Conservation (phyloP, 345 rosid species). For the Draba incana region DNA sequence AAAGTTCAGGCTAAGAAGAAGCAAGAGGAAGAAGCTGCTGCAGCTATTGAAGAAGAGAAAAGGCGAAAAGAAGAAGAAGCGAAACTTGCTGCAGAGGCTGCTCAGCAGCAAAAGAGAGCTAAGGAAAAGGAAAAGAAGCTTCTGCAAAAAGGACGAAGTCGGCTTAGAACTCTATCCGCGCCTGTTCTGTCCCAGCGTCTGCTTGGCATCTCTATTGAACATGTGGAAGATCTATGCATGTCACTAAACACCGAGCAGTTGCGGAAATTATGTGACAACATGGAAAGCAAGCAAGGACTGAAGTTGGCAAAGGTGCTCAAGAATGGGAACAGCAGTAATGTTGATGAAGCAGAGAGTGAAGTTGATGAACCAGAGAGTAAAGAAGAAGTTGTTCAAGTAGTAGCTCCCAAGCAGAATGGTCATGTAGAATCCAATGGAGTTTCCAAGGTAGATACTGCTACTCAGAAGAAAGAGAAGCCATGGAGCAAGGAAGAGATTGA, state of each 20-base stretch:
- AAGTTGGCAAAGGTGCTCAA: constrained; percentile 63
- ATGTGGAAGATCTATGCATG: constrained; percentile 82
- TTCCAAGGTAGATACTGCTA: constrained; percentile 25
- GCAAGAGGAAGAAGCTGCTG: constrained; percentile 89
- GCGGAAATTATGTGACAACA: constrained; percentile 63
- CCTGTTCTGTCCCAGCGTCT: constrained; percentile 57
- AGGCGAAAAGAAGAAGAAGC: constrained; percentile 77
- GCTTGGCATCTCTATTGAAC: constrained; percentile 57
- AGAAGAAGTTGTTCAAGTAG: constrained; percentile 24
- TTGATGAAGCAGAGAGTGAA: constrained; percentile 2
- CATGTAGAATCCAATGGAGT: constrained; percentile 55
- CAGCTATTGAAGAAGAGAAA: constrained; percentile 79
- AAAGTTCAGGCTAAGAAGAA: constrained; percentile 73
- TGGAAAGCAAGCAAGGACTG: constrained; percentile 61
- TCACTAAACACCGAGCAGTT: constrained; percentile 67
- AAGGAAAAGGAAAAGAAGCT: constrained; percentile 97
- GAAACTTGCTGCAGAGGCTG: constrained; percentile 77
- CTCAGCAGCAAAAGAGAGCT: constrained; percentile 66
- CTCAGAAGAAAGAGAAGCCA: constrained; percentile 66
- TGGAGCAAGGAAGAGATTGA: constrained; percentile 89
- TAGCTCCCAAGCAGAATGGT: constrained; percentile 56
- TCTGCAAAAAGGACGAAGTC: constrained; percentile 76
- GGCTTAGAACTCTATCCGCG: constrained; percentile 75
- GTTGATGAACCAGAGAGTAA: constrained; percentile 22
- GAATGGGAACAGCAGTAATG: constrained; percentile 34